Conservation (phyloP, 1,284 basidiomycete species). For the Erythrobasidium hasegawianum region DNA sequence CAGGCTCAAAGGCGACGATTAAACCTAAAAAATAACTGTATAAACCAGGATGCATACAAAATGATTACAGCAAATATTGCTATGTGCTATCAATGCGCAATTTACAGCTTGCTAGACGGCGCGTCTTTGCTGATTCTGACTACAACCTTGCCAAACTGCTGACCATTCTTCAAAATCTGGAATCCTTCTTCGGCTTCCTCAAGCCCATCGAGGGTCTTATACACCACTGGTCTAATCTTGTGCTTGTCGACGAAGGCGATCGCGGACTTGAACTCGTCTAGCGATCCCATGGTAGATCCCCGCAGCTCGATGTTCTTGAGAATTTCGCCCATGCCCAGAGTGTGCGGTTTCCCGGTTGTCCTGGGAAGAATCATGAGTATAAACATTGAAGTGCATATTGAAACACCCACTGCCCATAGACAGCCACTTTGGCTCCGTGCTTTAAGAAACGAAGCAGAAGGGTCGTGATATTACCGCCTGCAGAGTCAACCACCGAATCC, state of each 20-base stretch:
- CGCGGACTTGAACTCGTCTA: constrained; percentile 65
- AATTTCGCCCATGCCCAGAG: constrained; percentile 75
- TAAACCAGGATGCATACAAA: too few species aligned
- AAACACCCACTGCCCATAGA: constrained; percentile 28
- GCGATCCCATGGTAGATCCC: constrained; percentile 76
- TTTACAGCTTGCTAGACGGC: too few species aligned
- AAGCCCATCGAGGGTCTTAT: constrained; percentile 66
- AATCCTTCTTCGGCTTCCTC: constrained; percentile 68
- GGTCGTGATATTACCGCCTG: constrained; percentile 69
- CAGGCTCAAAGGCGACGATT: too few species aligned
- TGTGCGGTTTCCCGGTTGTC: constrained; percentile 61
- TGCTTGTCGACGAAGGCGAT: constrained; percentile 67
- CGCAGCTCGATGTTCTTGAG: constrained; percentile 69
- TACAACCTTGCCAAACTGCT: constrained; percentile 73
- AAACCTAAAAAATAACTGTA: too few species aligned
- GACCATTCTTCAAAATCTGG: constrained; percentile 58
- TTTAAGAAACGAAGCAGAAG: constrained; percentile 61
- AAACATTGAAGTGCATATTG: constrained; percentile 49
- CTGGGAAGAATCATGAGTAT: constrained; percentile 50
- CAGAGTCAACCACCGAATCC: constrained; percentile 74
- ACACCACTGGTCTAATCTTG: constrained; percentile 67
- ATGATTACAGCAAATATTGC: too few species aligned
- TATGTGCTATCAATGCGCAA: too few species aligned
- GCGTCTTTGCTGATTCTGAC: constrained; percentile 48
- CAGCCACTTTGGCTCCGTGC: constrained; percentile 56